Conservation (phyloP, 306 rosid genomes). For the Lathyrus oleraceus region DNA sequence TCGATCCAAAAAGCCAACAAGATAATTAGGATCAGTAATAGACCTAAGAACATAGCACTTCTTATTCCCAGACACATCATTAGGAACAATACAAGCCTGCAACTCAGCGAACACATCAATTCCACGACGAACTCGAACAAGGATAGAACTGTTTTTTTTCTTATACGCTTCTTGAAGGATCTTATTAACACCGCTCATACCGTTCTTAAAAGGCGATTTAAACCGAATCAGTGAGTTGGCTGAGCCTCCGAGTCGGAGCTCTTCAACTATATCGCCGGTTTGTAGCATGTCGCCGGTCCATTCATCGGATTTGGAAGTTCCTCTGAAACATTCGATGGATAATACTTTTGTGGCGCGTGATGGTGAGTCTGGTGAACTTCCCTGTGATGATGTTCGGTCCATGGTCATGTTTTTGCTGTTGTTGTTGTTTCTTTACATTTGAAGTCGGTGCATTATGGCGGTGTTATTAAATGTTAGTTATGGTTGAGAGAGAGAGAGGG, state of each 20-base stretch:
- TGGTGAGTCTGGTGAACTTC: constrained; percentile 64
- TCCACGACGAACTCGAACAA: constrained; percentile 72
- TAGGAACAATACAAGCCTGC: constrained; percentile 86
- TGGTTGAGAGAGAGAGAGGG: neutral
- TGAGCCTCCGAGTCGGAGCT: constrained; percentile 65
- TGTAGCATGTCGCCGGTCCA: constrained; percentile 87
- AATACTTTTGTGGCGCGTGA: constrained; percentile 52
- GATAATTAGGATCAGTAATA: constrained; percentile 74
- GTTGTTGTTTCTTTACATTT: neutral
- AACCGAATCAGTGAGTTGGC: constrained; percentile 37
- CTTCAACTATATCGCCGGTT: constrained; percentile 88
- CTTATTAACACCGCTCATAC: constrained; percentile 69
- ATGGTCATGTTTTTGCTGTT: constrained; percentile 54
- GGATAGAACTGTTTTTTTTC: constrained; percentile 76
- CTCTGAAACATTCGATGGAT: constrained; percentile 79
- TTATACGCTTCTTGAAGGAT: constrained; percentile 66
- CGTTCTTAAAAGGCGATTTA: constrained; percentile 74
- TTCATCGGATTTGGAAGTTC: constrained; percentile 71
- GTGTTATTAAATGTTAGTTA: neutral
- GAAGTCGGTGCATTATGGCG: neutral
- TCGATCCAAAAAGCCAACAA: constrained; percentile 75
- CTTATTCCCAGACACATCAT: constrained; percentile 61
- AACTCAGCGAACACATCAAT: constrained; percentile 64
- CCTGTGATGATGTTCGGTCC: constrained; percentile 58
- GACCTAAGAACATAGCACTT: constrained; percentile 72